Conservation (phyloP, 495 filamentous ascomycete genomes). For the Collariella sp. region DNA sequence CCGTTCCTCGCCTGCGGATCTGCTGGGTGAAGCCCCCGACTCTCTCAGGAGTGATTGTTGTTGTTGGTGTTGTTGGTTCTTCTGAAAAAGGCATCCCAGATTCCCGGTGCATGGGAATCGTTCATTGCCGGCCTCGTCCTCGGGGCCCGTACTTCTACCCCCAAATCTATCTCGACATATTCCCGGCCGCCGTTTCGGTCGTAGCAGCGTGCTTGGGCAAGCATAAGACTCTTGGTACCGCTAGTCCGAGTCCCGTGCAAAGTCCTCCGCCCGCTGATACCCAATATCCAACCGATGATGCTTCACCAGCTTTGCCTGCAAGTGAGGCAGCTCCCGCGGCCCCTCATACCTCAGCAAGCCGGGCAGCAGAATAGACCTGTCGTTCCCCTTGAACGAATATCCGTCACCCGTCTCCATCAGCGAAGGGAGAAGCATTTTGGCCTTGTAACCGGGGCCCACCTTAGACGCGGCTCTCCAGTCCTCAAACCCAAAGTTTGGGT, state of each 20-base stretch:
- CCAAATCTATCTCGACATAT: too few relatives aligned
- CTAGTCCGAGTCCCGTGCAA: neutral
- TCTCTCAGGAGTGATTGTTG: too few relatives aligned
- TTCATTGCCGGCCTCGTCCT: too few relatives aligned
- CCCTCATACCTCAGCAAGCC: slow-evolving; percentile 1
- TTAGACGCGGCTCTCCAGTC: slow-evolving; percentile 5
- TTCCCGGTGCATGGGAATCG: too few relatives aligned
- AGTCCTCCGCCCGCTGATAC: slow-evolving; percentile 8
- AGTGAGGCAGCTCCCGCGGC: neutral
- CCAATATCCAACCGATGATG: slow-evolving; percentile 18
- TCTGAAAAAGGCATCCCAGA: too few relatives aligned
- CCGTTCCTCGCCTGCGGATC: too few relatives aligned
- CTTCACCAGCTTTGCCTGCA: neutral
- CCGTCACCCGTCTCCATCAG: slow-evolving; percentile 29
- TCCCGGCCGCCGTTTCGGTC: too few relatives aligned
- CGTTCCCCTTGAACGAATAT: slow-evolving; percentile 12
- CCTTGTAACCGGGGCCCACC: slow-evolving; percentile 9
- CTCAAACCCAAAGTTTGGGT: slow-evolving; percentile 23
- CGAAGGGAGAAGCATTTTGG: slow-evolving; percentile 1
- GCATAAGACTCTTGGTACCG: neutral
- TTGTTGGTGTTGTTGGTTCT: too few relatives aligned
- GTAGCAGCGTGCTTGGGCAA: too few relatives aligned
- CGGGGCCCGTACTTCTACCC: too few relatives aligned
- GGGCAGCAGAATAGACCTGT: slow-evolving; percentile 19
- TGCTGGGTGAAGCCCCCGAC: too few relatives aligned